phyloP scores from a whole-genome alignment of 148 eudicot genomes.

The Camellia sinensis region DNA sequence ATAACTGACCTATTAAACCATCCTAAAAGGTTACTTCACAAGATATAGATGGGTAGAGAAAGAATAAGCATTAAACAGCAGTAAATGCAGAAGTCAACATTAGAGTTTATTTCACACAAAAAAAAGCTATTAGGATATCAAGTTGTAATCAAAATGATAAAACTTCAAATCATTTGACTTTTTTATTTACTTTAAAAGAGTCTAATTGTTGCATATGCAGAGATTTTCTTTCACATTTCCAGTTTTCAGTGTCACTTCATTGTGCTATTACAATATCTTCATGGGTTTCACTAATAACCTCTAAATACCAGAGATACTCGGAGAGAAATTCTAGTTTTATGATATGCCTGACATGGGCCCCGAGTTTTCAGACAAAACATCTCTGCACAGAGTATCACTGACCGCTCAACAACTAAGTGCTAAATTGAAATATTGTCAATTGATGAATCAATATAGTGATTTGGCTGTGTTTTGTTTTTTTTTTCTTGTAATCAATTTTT shows the following conservation, averaged over 20 bases:
- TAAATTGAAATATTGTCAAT: not conserved
- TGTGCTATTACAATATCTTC: not conserved
- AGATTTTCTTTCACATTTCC: not conserved
- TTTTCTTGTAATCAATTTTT: no score
- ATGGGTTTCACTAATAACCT: not conserved
- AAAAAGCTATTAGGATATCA: not conserved
- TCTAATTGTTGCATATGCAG: not conserved
- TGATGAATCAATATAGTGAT: not conserved
- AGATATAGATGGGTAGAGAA: not conserved
- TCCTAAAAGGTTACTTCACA: not conserved
- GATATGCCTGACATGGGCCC: not conserved
- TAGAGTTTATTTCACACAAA: constrained; percentile 1
- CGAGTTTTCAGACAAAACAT: not conserved
- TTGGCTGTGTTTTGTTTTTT: not conserved
- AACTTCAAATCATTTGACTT: not conserved
- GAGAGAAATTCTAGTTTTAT: not conserved
- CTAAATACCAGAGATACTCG: no score
- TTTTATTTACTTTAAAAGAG: not conserved
- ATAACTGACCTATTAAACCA: not conserved
- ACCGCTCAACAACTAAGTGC: not conserved
- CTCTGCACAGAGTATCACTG: not conserved
- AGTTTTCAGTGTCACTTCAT: not conserved
- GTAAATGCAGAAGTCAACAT: not conserved
- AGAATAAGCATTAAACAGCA: not conserved
- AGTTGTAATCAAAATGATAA: not conserved